Conservation (phyloP, 805 yeast genomes). For the Cyberlindnera xishuangbannaensis region DNA sequence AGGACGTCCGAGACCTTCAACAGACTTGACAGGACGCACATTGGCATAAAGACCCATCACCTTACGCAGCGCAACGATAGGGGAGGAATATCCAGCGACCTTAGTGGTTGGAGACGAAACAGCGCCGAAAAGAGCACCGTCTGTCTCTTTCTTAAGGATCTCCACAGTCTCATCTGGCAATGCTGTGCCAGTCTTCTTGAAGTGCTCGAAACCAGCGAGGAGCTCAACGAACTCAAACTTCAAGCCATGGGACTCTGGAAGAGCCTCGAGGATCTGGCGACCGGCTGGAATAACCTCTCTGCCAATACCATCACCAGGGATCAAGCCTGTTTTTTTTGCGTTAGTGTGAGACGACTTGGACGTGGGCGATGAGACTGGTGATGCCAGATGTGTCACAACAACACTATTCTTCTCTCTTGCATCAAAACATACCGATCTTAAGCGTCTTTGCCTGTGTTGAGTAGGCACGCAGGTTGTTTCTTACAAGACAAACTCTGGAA, state of each 20-base stretch:
- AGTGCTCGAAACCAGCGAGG: slow-evolving; percentile 92
- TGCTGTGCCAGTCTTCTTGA: slow-evolving; percentile 92
- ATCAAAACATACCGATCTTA: slow-evolving; percentile 34
- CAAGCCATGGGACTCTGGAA: slow-evolving; percentile 71
- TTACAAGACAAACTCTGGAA: slow-evolving; percentile 8
- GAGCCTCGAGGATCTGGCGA: slow-evolving; percentile 72
- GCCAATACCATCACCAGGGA: slow-evolving; percentile 99
- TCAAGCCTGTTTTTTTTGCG: no score
- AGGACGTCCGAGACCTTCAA: slow-evolving; percentile 76
- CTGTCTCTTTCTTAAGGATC: slow-evolving; percentile 71
- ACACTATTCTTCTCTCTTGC: no score
- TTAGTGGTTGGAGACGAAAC: slow-evolving; percentile 92
- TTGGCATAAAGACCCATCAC: slow-evolving; percentile 92
- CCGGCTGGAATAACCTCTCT: slow-evolving; percentile 98
- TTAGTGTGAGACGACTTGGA: no score
- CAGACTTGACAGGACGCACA: slow-evolving; percentile 96
- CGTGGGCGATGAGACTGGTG: no score
- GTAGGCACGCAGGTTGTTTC: slow-evolving; percentile 25
- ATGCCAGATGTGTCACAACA: no score
- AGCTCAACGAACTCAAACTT: slow-evolving; percentile 81
- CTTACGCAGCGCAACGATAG: slow-evolving; percentile 97
- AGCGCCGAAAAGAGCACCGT: slow-evolving; percentile 97
- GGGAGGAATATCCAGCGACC: slow-evolving; percentile 96
- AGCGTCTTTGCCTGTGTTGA: slow-evolving; percentile 40
- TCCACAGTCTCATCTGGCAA: slow-evolving; percentile 90